Base-by-base conservation (phyloP, 352 stramenopile species). In the Phytophthora colocasiae region DNA sequence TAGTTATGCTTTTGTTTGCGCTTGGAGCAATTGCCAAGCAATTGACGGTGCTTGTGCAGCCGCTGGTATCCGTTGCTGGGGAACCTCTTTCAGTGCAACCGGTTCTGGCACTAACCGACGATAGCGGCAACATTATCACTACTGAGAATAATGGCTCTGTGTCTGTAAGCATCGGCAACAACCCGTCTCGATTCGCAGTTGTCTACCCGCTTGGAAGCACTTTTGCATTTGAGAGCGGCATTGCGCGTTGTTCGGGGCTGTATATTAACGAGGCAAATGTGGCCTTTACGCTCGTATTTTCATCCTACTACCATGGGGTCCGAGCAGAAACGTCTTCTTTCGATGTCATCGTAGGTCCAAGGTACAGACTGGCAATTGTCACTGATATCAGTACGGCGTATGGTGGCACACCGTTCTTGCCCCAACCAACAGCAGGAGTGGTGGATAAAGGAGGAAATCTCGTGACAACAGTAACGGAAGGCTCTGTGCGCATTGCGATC, bases 401-500 rank as follows among this genome's bases (percentile, higher is more conserved):
- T 41, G 85, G 89, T 54, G 90, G 90, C 2, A 89, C 75, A 9
- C 64, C 81, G 0, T 96, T 97, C 58, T 69, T 81, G 19, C 89
- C 89, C 1, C 89, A 96, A 53, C 89, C 90, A 7, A 69, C 72
- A n/a, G 81, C 82, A 2, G 83, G 70, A 19, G 80, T 97, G 15
- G 87, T 97, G 6, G 89, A 97, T 56, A 80, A 76, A 50, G 88
- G 88, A 22, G 88, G 85, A 2, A 95, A 96, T 58, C 47, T 83
- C 14, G 85, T 95, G 29, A 57, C 62, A 2, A 49, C 58, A 10
- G 55, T 79, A 24, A 89, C 63, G 22, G 58, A 79, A 19, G 85
- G 85, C 12, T 86, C 71, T 0, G 75, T 91, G 22, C 81, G 80
- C 0, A 65, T 96, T 24, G 73, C 81, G 50, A 93, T 96, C 40